phyloP scores from a whole-genome alignment of 2,329 filamentous ascomycete genomes.

The Stemphylium lycopersici region DNA sequence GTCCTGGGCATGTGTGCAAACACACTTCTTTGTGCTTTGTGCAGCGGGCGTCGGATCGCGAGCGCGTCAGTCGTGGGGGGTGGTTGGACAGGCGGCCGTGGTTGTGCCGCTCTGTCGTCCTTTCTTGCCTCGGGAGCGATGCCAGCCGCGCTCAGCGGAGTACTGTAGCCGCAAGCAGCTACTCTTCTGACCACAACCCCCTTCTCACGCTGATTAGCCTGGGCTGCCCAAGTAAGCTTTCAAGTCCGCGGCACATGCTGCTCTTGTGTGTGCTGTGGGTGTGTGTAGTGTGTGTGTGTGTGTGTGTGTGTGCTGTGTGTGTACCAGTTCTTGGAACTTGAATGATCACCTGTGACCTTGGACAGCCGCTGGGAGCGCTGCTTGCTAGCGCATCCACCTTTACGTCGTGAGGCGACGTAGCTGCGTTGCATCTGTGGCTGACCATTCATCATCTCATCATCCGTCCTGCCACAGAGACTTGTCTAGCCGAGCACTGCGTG shows the following conservation, averaged over 20 bases:
- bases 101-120: slow-evolving; percentile 11
- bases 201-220: neutral
- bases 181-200: neutral
- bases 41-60: slow-evolving; percentile 13
- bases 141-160: slow-evolving; percentile 17
- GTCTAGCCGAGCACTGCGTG: no score
- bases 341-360: slow-evolving; percentile 2
- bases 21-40: slow-evolving; percentile 7
- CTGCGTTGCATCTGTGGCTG: slow-evolving; percentile 2
- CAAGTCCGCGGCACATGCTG: neutral
- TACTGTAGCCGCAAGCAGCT: neutral
- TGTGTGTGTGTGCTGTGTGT: neutral
- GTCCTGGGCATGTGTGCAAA: slow-evolving; percentile 17
- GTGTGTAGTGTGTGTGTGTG: neutral
- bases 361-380: slow-evolving; percentile 3
- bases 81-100: slow-evolving; percentile 5
- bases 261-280: neutral
- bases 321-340: neutral
- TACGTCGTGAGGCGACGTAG: slow-evolving; percentile 1
- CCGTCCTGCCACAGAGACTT: neutral
- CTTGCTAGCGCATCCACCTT: slow-evolving; percentile 1
- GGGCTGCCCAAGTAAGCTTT: neutral
- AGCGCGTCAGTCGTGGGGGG: slow-evolving; percentile 10
- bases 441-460: neutral
- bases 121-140: slow-evolving; percentile 1